Evolutionary conservation across 2,329 filamentous ascomycete genomes (phyloP), one percentile per base, ranked within the genome.

Genomic region (Ophiostoma pallidulum): DNA sequence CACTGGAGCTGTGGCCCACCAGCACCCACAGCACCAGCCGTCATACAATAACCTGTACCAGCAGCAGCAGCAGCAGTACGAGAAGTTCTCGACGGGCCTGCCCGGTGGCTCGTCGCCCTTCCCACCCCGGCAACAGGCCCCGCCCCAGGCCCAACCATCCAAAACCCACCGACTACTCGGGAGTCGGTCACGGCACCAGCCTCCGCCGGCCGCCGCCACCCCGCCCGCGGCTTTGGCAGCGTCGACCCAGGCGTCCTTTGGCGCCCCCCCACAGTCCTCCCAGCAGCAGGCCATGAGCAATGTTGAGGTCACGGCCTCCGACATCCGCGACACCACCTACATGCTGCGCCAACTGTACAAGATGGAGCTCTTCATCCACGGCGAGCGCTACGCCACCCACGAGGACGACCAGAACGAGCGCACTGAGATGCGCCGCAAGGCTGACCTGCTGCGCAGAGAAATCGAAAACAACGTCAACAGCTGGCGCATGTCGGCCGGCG

Each of bases 291-390:
- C 41, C 20, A 36, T 44, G 24, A 8, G 22, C 22, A 37, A 36
- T 28, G 22, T 41, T 39, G 40, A 33, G 31, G 36, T 52, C 16
- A 39, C 41, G 16, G 32, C 44, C 5, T 38, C 20, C n/a, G 49
- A 52, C 35, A 20, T 54, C 9, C 52, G 50, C 45, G 45, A 46
- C 18, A 45, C 52, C 10, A 54, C 48, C 4, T 14, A 41, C 20
- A 40, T 50, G 47, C 47, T 54, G 29, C 52, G 52, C 9, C 38
- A 49, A 47, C 50, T 54, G 18, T 51, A 38, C 45, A 45, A 43
- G 33, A 41, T 52, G 47, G 52, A 52, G 49, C 50, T 54, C 9
- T n/a, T 12, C 16, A 44, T 50, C 33, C 31, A 50, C 45, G 39
- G 45, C 33, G 26, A 41, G n/a, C 47, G 50, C 26, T 52, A 44